Conservation (phyloP, 2,329 filamentous ascomycete genomes). For the Talaromyces pinophilus region DNA sequence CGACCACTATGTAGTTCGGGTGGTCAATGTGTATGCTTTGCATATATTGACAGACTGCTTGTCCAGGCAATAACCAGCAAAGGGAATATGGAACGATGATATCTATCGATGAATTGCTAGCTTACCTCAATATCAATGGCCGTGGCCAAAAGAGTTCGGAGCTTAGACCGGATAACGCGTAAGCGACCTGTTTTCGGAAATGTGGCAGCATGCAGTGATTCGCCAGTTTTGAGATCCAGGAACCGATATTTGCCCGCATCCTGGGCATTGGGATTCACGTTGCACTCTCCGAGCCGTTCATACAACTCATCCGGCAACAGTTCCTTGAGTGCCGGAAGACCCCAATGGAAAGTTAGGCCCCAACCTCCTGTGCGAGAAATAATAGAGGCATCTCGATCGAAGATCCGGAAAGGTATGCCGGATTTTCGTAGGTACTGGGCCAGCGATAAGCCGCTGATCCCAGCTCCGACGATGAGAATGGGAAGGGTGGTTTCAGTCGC, state of each 20-base stretch:
- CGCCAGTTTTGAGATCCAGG: slow-evolving; percentile 57
- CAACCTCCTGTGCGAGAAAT: slow-evolving; percentile 57
- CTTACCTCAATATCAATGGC: slow-evolving; percentile 51
- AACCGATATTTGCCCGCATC: slow-evolving; percentile 56
- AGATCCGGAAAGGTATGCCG: slow-evolving; percentile 40
- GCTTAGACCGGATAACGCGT: slow-evolving; percentile 51
- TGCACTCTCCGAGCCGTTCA: slow-evolving; percentile 51
- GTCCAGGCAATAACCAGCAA: not conserved
- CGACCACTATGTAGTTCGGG: slow-evolving; percentile 36
- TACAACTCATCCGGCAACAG: slow-evolving; percentile 55
- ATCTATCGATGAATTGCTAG: not conserved
- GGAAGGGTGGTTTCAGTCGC: slow-evolving; percentile 30
- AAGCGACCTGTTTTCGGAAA: slow-evolving; percentile 51
- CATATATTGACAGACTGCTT: not conserved
- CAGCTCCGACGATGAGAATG: slow-evolving; percentile 48
- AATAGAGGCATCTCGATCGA: slow-evolving; percentile 48
- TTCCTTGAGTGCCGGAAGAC: slow-evolving; percentile 53
- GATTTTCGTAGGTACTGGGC: slow-evolving; percentile 43
- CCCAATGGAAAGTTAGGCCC: slow-evolving; percentile 67
- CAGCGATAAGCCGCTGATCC: slow-evolving; percentile 46
- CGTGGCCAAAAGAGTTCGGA: slow-evolving; percentile 51
- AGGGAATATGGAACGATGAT: not conserved
- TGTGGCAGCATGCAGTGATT: slow-evolving; percentile 43
- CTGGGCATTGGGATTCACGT: slow-evolving; percentile 57
- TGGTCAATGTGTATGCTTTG: not conserved